These are phyloP conservation scores for Penicillium flavigenum DNA, from an alignment of 495 filamentous ascomycete species.

Conservation along the genomic window DNA sequence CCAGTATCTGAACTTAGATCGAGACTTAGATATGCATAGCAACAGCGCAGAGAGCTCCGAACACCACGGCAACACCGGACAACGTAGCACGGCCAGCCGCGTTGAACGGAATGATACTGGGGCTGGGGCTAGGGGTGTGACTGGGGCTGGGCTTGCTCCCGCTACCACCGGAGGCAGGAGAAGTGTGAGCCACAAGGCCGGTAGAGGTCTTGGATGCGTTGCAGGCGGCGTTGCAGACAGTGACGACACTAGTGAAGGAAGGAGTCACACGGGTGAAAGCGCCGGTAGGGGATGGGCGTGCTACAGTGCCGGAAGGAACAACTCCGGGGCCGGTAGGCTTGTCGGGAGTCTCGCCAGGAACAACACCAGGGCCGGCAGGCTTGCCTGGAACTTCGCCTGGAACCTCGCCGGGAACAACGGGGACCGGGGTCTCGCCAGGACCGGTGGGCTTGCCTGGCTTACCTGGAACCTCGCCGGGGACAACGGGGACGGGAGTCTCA, in stretches of 20 bases:
- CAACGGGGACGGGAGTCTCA: not conserved
- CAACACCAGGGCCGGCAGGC: not conserved
- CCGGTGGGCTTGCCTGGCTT: too few relatives aligned
- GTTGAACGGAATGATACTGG: conserved; percentile 24
- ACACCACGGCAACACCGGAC: conserved; percentile 25
- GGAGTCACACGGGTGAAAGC: conserved; percentile 7
- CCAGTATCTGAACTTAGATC: not conserved
- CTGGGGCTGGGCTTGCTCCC: conserved; percentile 13
- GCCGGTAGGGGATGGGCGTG: not conserved
- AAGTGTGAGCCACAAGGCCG: conserved; percentile 3
- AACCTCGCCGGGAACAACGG: not conserved
- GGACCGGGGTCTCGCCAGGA: not conserved
- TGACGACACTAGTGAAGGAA: conserved; percentile 7
- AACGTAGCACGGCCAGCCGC: conserved; percentile 31
- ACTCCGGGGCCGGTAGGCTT: too few relatives aligned
- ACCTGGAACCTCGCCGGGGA: too few relatives aligned
- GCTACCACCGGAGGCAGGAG: not conserved
- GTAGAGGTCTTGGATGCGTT: conserved; percentile 7
- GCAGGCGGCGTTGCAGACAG: conserved; percentile 14
- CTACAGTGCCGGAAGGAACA: not conserved
- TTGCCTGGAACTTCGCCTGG: not conserved
- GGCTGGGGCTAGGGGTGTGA: conserved; percentile 8
- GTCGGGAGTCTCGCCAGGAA: not conserved
- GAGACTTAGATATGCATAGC: conserved; percentile 29
- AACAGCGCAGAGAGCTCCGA: conserved; percentile 25